These are phyloP conservation scores for Beauveria varroae DNA, from an alignment of 2,329 filamentous ascomycete genomes.

Conservation along the genomic window DNA sequence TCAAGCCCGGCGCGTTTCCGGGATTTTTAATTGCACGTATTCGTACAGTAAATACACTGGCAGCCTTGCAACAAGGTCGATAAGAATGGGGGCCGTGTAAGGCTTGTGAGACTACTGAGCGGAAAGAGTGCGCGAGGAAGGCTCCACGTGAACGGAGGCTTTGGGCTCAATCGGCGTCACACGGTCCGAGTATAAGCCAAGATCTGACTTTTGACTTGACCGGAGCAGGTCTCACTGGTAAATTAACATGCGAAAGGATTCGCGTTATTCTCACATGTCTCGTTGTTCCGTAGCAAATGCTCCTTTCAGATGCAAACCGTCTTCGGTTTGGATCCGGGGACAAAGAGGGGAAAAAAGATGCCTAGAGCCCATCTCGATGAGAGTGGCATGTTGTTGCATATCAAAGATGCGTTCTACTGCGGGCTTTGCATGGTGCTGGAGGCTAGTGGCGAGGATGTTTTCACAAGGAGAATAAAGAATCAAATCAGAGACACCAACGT, in stretches of 20 bases:
- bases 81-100: too few relatives aligned
- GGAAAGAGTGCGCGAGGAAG: too few relatives aligned
- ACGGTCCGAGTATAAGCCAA: too few relatives aligned
- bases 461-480: background rate
- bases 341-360: background rate
- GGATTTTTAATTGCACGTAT: too few relatives aligned
- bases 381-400: background rate
- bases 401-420: background rate
- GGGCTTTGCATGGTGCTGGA: background rate
- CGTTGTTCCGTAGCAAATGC: too few relatives aligned
- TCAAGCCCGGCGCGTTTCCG: too few relatives aligned
- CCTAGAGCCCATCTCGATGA: background rate
- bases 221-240: background rate
- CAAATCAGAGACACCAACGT: background rate
- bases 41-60: too few relatives aligned
- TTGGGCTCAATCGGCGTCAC: too few relatives aligned
- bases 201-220: too few relatives aligned
- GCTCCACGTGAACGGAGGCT: too few relatives aligned
- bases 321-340: background rate
- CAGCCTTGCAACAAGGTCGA: too few relatives aligned
- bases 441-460: background rate
- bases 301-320: background rate
- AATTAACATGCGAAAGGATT: background rate
- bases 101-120: too few relatives aligned
- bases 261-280: background rate